phyloP scores from a whole-genome alignment of 306 rosid species.

The Boehmeria nivea region DNA sequence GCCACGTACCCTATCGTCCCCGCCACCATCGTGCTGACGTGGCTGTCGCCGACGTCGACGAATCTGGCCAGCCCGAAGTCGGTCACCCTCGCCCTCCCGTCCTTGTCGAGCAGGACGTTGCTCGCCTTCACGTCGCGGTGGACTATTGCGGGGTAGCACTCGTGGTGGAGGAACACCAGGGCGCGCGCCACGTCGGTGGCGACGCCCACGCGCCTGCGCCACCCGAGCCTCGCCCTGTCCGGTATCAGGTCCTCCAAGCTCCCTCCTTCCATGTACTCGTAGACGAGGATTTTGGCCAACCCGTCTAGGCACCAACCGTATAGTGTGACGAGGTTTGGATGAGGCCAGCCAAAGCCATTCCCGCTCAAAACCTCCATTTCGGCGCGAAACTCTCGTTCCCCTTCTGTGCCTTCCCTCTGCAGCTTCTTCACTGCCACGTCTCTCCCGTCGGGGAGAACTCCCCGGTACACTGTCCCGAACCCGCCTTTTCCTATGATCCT shows the following conservation, averaged over 20 bases:
- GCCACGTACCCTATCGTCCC: conserved; percentile 97
- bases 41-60: conserved; percentile 79
- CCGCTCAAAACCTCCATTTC: conserved; percentile 90
- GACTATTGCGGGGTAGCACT: conserved; percentile 66
- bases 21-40: conserved; percentile 91
- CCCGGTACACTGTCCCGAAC: conserved; percentile 79
- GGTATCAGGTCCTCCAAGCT: conserved; percentile 72
- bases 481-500: conserved; percentile 90
- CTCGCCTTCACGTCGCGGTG: conserved; percentile 95
- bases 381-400: conserved; percentile 82
- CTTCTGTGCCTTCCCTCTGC: conserved; percentile 72
- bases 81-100: conserved; percentile 76
- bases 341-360: conserved; percentile 89
- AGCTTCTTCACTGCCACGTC: conserved; percentile 90
- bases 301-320: conserved; percentile 81
- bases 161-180: conserved; percentile 77
- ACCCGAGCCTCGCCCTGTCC: conserved; percentile 43
- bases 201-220: conserved; percentile 57
- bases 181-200: conserved; percentile 83
- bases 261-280: conserved; percentile 88
- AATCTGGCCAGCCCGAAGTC: conserved; percentile 88
- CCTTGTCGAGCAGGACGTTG: conserved; percentile 72
- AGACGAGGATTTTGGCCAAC: conserved; percentile 60
- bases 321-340: conserved; percentile 91
- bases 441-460: conserved; percentile 67